Conservation (phyloP, 352 stramenopile genomes). For the Phytophthora boehmeriae region DNA sequence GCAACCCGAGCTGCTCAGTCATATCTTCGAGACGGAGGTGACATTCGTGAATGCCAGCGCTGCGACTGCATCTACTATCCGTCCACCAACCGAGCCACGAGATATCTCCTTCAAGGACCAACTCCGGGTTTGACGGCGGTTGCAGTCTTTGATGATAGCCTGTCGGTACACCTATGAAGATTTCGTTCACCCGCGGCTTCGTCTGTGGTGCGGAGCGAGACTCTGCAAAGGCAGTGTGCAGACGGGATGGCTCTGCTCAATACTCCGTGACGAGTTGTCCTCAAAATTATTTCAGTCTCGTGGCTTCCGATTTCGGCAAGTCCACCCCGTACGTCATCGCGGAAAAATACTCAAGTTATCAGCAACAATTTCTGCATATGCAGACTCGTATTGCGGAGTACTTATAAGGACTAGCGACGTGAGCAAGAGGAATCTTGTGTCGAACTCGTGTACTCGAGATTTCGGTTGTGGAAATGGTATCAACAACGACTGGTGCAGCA, state of each 20-base stretch:
- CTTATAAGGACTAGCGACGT: not conserved
- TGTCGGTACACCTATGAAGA: conserved; percentile 3
- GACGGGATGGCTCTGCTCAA: not conserved
- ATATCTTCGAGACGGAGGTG: not conserved
- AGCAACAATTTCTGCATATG: conserved; percentile 7
- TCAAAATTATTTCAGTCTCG: not conserved
- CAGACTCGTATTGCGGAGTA: not conserved
- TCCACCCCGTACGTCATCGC: conserved; percentile 1
- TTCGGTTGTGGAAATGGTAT: conserved; percentile 1
- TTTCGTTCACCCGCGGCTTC: conserved; percentile 12
- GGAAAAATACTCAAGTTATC: not conserved
- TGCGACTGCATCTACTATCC: not conserved
- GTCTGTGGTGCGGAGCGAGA: conserved; percentile 2
- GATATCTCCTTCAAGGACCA: conserved; percentile 3
- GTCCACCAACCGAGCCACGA: not conserved
- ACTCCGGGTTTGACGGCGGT: conserved; percentile 4
- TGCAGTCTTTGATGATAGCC: conserved; percentile 2
- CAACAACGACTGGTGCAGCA: conserved; percentile 3
- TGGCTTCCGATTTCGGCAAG: not conserved
- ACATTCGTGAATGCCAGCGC: not conserved
- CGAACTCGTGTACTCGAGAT: not conserved
- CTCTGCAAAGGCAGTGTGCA: not conserved
- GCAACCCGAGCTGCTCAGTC: not conserved
- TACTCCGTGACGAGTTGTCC: not conserved
- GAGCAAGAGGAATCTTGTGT: not conserved